A percentile compares a stretch with the other conserved stretches of the same genome.
These are phyloP conservation scores for Mycena albidolilacea DNA, from an alignment of 768 basidiomycete species.

Conservation along the genomic window DNA sequence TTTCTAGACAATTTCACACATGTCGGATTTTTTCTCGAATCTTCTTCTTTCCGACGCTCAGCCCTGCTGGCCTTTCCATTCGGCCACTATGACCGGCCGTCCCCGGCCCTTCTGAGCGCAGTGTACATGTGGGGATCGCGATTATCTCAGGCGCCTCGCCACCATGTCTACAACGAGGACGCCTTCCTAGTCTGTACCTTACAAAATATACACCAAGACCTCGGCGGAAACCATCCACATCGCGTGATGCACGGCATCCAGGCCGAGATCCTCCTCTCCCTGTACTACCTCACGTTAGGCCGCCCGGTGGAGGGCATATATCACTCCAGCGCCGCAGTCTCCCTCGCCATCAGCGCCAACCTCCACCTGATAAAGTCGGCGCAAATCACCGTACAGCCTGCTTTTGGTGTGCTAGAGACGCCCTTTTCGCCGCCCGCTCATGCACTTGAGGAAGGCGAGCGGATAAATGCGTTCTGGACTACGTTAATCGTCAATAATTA, in stretches of 20 bases:
- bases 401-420: conserved; percentile 51
- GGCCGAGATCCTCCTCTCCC: conserved; percentile 67
- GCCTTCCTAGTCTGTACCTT: conserved; percentile 58
- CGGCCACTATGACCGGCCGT: conserved; percentile 51
- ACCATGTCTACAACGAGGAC: conserved; percentile 48
- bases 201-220: conserved; percentile 53
- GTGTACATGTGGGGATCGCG: conserved; percentile 57
- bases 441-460: conserved; percentile 48
- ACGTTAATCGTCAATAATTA: conserved; percentile 59
- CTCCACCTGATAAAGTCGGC: conserved; percentile 51
- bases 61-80: conserved; percentile 47
- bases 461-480: conserved; percentile 54
- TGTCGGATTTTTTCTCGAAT: conserved; percentile 69
- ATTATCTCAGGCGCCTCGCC: conserved; percentile 45
- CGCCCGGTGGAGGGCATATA: conserved; percentile 64
- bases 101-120: conserved; percentile 54
- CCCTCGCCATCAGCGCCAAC: conserved; percentile 53
- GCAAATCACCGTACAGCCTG: conserved; percentile 45
- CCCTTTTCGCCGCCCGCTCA: conserved; percentile 44
- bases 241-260: conserved; percentile 61
- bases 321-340: conserved; percentile 63
- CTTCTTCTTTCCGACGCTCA: conserved; percentile 56
- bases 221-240: conserved; percentile 58
- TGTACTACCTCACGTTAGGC: conserved; percentile 65
- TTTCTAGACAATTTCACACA: conserved; percentile 62